Evolutionary conservation across 2,329 filamentous ascomycete species (phyloP).

Genomic region (Fusarium brevicatenulatum): DNA sequence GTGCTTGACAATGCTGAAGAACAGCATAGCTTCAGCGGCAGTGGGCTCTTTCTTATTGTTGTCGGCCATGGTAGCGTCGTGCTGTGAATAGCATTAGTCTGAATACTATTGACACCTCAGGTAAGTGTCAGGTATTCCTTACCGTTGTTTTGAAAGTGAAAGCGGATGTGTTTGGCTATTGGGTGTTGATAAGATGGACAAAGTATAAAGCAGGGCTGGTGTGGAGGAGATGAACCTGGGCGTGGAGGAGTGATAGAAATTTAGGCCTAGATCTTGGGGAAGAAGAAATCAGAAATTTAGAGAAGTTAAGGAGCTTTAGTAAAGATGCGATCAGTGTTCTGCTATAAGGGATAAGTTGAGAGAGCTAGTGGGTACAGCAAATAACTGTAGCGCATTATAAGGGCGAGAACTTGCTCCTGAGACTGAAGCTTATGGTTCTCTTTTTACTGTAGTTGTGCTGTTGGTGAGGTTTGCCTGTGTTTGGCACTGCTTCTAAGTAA

Average conservation of each 20-base stretch:
- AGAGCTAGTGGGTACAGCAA: neutral
- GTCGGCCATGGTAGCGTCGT: slow-evolving; percentile 45
- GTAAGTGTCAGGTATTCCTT: neutral
- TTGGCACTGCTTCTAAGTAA: neutral
- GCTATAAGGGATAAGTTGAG: neutral
- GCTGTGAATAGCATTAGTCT: slow-evolving; percentile 9
- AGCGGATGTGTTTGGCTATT: neutral
- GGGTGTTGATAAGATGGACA: neutral
- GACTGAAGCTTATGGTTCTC: neutral
- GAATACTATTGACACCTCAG: neutral
- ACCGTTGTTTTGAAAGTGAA: neutral
- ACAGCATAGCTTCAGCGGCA: slow-evolving; percentile 55
- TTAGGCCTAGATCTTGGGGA: neutral
- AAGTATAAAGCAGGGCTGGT: neutral
- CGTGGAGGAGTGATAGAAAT: neutral
- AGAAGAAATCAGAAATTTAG: slow-evolving; percentile 2
- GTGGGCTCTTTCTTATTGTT: slow-evolving; percentile 51
- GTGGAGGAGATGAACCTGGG: neutral
- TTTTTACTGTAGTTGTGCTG: neutral
- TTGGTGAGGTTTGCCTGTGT: neutral
- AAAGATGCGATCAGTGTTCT: slow-evolving; percentile 1
- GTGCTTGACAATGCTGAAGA: slow-evolving; percentile 57
- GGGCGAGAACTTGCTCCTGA: neutral
- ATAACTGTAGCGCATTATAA: neutral
- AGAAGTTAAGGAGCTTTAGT: slow-evolving; percentile 1